Evolutionary conservation across 495 filamentous ascomycete species (phyloP), one percentile per base, ranked within the genome.

Genomic region (Penicillium coffeae): DNA sequence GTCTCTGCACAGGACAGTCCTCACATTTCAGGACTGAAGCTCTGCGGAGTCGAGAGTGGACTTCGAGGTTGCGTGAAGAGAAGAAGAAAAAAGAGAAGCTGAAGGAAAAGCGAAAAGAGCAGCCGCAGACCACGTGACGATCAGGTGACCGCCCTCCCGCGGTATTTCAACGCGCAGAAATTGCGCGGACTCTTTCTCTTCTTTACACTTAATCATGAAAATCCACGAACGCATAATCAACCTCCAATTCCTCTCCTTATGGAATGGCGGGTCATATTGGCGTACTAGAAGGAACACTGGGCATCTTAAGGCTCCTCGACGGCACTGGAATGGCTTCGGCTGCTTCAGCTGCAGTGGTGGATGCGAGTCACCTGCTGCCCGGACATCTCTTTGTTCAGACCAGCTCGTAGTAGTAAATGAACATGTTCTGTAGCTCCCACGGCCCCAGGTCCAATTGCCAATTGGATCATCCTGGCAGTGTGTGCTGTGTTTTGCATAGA

Each of bases 201-300:
- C 63, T 53, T 70, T 52, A 72, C 71, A 76, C 73, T 67, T 70
- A 55, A 62, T 59, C 51, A 66, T 60, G 72, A 72, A 73, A 71
- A 55, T 62, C 58, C 51, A 66, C 62, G 72, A 72, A 73, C 73
- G 73, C 73, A 76, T 76, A 76, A 76, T 76, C 73, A 76, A 76
- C 73, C 73, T 70, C 68, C 73, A 74, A 56, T 68, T 61, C 65
- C 65, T 69, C 46, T 43, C 32, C 40, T 54, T 56, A 74, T 70
- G 70, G 70, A 67, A 71, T 76, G 67, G 71, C 58, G 62, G 73
- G 73, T 76, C 73, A 76, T 76, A 76, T 76, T 76, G 73, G 73
- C 73, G 73, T 67, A 72, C 73, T 56, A 76, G 70, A 76, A 52
- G 56, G 63, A 72, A 48, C 40, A 30, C 36, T 44, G 45, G 55